These are phyloP conservation scores for Baorangia bicolor DNA, from an alignment of 768 basidiomycete genomes.

Conservation along the genomic window DNA sequence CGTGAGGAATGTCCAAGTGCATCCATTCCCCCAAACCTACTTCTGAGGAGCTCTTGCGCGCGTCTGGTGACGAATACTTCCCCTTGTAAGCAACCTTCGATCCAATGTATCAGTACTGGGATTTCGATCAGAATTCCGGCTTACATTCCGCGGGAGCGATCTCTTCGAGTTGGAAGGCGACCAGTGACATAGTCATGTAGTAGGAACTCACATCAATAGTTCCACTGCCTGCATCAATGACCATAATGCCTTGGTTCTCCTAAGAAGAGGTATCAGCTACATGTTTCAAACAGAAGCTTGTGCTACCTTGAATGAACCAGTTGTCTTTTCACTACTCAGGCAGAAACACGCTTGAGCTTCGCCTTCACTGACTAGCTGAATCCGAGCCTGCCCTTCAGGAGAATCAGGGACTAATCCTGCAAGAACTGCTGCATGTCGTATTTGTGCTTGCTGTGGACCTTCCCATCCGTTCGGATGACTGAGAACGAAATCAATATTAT, in stretches of 20 bases:
- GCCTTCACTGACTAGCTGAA: too few species aligned
- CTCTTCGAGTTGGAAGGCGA: conserved; percentile 47
- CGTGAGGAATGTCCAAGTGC: not conserved
- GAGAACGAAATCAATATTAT: too few species aligned
- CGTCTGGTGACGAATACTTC: conserved; percentile 50
- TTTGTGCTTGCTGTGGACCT: too few species aligned
- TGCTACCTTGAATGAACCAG: conserved; percentile 27
- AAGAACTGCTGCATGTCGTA: conserved; percentile 41
- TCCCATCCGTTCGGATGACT: conserved; percentile 49
- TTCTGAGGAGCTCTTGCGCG: conserved; percentile 38
- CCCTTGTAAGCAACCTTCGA: conserved; percentile 47
- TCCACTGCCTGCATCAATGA: conserved; percentile 65
- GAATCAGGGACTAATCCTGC: conserved; percentile 41
- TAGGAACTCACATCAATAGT: conserved; percentile 63
- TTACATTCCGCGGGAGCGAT: conserved; percentile 47
- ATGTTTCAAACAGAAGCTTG: not conserved
- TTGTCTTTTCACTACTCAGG: too few species aligned
- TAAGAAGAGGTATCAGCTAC: conserved; percentile 17
- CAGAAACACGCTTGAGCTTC: too few species aligned
- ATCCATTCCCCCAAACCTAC: conserved; percentile 23
- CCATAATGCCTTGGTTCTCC: conserved; percentile 46
- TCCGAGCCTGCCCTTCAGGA: conserved; percentile 32
- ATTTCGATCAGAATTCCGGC: not conserved
- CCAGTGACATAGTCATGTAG: conserved; percentile 33
- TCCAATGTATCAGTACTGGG: not conserved